Conservation (phyloP, 768 basidiomycete species). For the Lentinula guzmanii region DNA sequence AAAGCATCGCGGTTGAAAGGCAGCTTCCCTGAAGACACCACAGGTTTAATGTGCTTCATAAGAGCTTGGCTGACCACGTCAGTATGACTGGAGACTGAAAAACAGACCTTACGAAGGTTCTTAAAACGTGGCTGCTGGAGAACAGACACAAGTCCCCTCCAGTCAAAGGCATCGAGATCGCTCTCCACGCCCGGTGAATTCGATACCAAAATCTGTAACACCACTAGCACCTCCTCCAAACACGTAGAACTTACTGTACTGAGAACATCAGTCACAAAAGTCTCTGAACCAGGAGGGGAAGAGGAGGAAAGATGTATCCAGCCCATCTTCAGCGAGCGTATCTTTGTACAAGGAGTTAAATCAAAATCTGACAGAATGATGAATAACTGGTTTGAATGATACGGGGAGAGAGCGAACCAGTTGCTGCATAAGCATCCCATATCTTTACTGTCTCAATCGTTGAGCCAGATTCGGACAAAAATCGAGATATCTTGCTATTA, state of each 20-base stretch:
- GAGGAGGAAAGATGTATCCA: background rate
- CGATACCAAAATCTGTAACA: background rate
- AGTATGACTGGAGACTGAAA: background rate
- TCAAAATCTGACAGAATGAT: background rate
- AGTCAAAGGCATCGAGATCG: slow-evolving; percentile 2
- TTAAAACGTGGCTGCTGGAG: slow-evolving; percentile 1
- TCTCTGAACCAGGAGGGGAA: background rate
- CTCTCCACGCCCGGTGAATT: background rate
- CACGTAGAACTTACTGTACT: background rate
- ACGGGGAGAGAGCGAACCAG: background rate
- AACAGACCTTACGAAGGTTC: background rate
- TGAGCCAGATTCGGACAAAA: background rate
- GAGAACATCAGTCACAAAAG: background rate
- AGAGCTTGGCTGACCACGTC: background rate
- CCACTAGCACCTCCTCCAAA: background rate
- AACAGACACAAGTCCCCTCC: background rate
- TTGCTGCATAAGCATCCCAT: background rate
- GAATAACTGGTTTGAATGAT: background rate
- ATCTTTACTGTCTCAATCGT: background rate
- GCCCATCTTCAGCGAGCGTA: background rate
- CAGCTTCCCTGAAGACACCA: background rate
- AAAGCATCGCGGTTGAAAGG: background rate
- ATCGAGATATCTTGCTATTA: background rate
- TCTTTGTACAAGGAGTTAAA: background rate
- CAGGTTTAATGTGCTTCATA: background rate